phyloP scores from a whole-genome alignment of 2,329 filamentous ascomycete genomes.

The Calonectria naviculata region DNA sequence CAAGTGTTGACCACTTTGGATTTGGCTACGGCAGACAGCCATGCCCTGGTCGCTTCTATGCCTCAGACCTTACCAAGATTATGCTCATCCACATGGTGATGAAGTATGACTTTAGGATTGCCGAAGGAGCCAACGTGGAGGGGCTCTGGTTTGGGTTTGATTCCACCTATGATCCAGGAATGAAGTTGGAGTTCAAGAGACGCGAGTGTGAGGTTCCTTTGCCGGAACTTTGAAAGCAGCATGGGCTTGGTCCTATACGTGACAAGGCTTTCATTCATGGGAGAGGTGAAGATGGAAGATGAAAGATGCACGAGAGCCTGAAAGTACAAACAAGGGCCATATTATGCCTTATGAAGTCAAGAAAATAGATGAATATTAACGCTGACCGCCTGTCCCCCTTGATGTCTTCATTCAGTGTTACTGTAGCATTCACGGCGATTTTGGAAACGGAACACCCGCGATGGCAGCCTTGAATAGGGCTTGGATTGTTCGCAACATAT shows the following conservation, averaged over 20 bases:
- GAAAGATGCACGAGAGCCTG: background rate
- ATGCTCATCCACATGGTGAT: background rate
- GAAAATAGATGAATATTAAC: background rate
- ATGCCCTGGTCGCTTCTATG: background rate
- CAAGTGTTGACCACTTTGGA: background rate
- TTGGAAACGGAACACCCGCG: too few relatives aligned
- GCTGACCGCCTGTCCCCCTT: background rate
- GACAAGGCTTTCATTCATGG: background rate
- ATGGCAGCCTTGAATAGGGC: too few relatives aligned
- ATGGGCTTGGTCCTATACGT: background rate
- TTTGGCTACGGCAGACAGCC: background rate
- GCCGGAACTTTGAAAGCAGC: background rate
- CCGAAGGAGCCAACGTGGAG: background rate
- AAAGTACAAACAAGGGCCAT: background rate
- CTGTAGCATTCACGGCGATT: too few relatives aligned
- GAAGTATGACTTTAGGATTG: background rate
- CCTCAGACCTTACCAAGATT: background rate
- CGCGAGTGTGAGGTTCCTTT: background rate
- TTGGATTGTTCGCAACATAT: too few relatives aligned
- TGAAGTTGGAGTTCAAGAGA: background rate
- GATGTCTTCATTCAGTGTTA: too few relatives aligned
- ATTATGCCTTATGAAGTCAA: slow-evolving; percentile 4
- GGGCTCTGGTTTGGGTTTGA: background rate
- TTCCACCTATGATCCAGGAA: background rate
- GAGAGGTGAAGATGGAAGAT: too few relatives aligned